Percentiles rank a stretch among this genome's conserved stretches.
Conservation (phyloP, 176 grass and related monocot species). For the Aegilops longissima region DNA sequence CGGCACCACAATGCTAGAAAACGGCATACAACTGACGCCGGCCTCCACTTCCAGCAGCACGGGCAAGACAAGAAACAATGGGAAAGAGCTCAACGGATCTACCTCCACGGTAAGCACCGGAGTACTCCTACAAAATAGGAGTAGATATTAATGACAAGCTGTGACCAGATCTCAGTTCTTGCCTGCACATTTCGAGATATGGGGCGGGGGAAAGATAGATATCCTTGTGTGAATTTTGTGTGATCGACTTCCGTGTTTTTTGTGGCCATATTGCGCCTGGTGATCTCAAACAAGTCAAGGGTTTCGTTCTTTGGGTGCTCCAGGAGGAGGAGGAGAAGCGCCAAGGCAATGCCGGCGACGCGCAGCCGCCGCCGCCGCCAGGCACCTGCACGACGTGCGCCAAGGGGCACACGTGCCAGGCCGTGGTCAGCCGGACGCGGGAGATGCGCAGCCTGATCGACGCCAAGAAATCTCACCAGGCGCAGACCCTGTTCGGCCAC, state of each 20-base stretch:
- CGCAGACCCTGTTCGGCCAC: constrained; percentile 45
- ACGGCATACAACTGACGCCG: constrained; percentile 37
- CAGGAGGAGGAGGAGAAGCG: constrained; percentile 40
- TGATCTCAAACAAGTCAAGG: neutral
- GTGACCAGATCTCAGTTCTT: too few relatives aligned
- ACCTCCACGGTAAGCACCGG: constrained; percentile 39
- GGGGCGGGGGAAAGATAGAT: too few relatives aligned
- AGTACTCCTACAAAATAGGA: neutral
- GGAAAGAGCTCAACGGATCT: constrained; percentile 22
- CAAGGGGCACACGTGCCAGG: constrained; percentile 59
- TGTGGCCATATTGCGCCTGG: neutral
- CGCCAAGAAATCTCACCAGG: constrained; percentile 63
- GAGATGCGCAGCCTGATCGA: constrained; percentile 71
- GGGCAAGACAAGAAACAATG: constrained; percentile 30
- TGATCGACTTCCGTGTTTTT: neutral
- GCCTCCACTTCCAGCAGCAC: constrained; percentile 34
- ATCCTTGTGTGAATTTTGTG: too few relatives aligned
- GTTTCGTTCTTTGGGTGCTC: neutral
- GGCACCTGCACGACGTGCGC: constrained; percentile 54
- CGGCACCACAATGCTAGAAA: constrained; percentile 36
- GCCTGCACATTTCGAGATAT: too few relatives aligned
- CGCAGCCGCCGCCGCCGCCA: constrained; percentile 18
- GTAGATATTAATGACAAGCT: too few relatives aligned
- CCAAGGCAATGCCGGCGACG: neutral
- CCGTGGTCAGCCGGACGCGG: constrained; percentile 56